Percentiles rank a stretch among this genome's conserved stretches.
Conservation (phyloP, 2,329 filamentous ascomycete species). For the Pezicula carpinea region DNA sequence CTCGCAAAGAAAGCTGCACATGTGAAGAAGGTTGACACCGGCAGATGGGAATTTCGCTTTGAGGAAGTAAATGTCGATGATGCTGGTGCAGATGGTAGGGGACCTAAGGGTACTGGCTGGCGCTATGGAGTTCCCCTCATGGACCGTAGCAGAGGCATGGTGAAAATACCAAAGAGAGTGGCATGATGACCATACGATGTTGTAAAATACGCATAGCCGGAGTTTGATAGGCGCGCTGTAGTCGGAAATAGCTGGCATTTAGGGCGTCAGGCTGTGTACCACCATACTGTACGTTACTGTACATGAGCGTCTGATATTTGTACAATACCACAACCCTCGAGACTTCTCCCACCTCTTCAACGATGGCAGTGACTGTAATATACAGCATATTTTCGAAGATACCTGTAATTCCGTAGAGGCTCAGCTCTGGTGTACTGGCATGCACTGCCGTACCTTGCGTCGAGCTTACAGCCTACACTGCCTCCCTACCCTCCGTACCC, state of each 20-base stretch:
- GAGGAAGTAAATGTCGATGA: slow-evolving; percentile 53
- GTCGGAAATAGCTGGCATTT: not conserved
- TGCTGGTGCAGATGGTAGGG: slow-evolving; percentile 49
- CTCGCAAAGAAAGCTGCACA: slow-evolving; percentile 33
- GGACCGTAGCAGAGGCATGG: slow-evolving; percentile 57
- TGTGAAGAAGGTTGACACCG: slow-evolving; percentile 40
- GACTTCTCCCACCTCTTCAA: not conserved
- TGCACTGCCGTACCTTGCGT: no score
- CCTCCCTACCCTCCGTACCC: no score
- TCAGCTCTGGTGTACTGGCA: no score
- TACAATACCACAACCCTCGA: not conserved
- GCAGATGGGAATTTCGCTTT: slow-evolving; percentile 60
- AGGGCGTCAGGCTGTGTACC: slow-evolving; percentile 9
- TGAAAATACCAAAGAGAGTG: slow-evolving; percentile 65
- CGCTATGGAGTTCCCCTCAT: slow-evolving; percentile 59
- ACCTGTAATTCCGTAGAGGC: no score
- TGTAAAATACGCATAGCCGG: slow-evolving; percentile 7
- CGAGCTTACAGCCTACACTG: no score
- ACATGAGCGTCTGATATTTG: slow-evolving; percentile 3
- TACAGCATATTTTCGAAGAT: no score
- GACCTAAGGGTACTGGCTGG: slow-evolving; percentile 50
- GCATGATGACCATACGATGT: slow-evolving; percentile 15
- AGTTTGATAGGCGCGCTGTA: slow-evolving; percentile 2
- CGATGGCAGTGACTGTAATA: not conserved
- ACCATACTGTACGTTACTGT: slow-evolving; percentile 9